Percentiles rank a stretch among this genome's conserved stretches.
Evolutionary conservation across 2,329 filamentous ascomycete genomes (phyloP).

Genomic region (Coniochaeta prunicola): DNA sequence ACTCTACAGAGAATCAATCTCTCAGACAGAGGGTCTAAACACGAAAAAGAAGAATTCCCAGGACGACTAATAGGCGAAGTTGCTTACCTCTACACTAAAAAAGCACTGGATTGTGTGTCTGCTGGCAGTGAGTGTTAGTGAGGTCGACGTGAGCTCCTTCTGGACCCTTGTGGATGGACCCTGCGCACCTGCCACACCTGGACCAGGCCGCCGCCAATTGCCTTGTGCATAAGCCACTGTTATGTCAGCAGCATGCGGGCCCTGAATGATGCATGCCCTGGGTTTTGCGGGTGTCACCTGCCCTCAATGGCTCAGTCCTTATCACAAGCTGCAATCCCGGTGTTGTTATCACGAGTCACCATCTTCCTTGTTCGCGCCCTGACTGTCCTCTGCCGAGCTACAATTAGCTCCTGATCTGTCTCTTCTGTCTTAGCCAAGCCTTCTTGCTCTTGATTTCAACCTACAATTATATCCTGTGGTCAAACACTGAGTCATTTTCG

Average conservation of each 20-base stretch:
- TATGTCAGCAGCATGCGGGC: background rate
- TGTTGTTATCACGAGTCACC: constrained; percentile 8
- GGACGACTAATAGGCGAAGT: no score
- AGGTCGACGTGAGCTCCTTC: no score
- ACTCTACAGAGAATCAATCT: no score
- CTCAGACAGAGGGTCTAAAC: no score
- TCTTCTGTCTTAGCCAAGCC: background rate
- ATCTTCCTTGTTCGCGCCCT: background rate
- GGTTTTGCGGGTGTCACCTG: background rate
- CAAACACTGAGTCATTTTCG: background rate
- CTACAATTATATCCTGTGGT: no score
- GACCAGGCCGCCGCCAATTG: background rate
- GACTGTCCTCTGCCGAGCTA: background rate
- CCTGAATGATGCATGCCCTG: background rate
- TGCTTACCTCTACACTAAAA: no score
- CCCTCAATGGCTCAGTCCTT: background rate
- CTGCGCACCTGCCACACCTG: background rate
- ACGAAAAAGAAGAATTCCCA: no score
- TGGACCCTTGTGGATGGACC: background rate
- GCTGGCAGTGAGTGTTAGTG: no score
- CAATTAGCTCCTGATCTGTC: background rate
- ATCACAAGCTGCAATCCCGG: constrained; percentile 3
- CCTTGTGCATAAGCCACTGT: background rate
- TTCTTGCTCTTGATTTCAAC: background rate
- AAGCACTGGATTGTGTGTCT: no score